Percentiles rank a stretch among this genome's conserved stretches.
Evolutionary conservation across 83 land plant genomes (phyloP).

Genomic region (Picea mariana): DNA sequence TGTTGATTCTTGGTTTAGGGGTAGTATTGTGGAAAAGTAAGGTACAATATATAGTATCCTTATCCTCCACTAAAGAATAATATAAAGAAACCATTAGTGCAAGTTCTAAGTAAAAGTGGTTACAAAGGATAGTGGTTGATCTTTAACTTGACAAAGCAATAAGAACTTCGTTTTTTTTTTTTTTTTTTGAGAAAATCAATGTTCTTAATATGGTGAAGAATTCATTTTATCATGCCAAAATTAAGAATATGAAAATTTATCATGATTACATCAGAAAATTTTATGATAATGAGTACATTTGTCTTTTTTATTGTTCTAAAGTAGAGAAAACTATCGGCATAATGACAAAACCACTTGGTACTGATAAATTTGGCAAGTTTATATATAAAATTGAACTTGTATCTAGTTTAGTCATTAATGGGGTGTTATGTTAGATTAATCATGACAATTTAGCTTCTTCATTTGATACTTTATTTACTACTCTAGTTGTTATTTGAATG

Average conservation of each 20-base stretch:
- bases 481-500: too few relatives aligned
- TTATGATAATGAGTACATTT: not conserved
- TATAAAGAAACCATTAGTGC: not conserved
- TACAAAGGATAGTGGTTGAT: not conserved
- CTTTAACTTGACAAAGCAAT: not conserved
- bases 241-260: not conserved
- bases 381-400: not conserved
- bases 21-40: too few relatives aligned
- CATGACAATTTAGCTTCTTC: too few relatives aligned
- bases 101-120: not conserved
- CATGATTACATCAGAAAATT: not conserved
- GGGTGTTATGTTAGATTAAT: too few relatives aligned
- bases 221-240: not conserved
- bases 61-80: not conserved
- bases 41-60: too few relatives aligned
- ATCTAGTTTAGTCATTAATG: not conserved
- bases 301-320: not conserved
- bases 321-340: too few relatives aligned
- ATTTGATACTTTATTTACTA: too few relatives aligned
- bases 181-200: not conserved
- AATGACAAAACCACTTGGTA: not conserved
- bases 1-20: too few relatives aligned
- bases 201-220: not conserved
- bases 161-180: too few relatives aligned
- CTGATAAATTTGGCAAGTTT: not conserved